phyloP scores from a whole-genome alignment of 164 flowering plant species.

The Sedum album region DNA sequence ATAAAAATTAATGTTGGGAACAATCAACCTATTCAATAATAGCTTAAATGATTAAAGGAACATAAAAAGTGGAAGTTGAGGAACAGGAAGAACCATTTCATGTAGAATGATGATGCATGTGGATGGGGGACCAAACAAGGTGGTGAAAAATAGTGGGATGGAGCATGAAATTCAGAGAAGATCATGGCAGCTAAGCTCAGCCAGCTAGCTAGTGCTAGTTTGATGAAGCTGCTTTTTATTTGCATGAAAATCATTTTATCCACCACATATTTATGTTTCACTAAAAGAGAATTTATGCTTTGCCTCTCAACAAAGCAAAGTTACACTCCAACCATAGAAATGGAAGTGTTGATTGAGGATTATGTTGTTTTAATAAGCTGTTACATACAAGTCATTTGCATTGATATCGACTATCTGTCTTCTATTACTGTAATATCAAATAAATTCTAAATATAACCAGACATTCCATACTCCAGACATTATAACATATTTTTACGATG shows the following conservation, averaged over 20 bases:
- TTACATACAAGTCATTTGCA: neutral
- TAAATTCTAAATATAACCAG: too few relatives aligned
- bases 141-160: neutral
- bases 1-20: too few relatives aligned
- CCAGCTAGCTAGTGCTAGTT: neutral
- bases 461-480: too few relatives aligned
- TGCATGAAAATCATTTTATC: neutral
- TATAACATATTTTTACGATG: too few relatives aligned
- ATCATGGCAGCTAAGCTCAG: neutral
- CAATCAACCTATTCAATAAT: neutral
- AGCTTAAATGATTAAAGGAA: neutral
- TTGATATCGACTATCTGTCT: neutral
- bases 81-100: neutral
- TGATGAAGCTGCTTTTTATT: neutral
- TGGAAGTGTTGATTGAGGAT: neutral
- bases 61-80: neutral
- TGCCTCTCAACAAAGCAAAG: slow-evolving; percentile 6
- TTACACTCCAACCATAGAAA: neutral
- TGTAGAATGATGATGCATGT: neutral
- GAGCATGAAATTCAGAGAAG: slow-evolving; percentile 1
- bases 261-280: neutral
- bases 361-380: neutral
- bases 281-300: neutral
- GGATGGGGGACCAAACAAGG: neutral
- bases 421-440: neutral